Conservation (phyloP, 768 basidiomycete species). For the Trametes cinnabarina region DNA sequence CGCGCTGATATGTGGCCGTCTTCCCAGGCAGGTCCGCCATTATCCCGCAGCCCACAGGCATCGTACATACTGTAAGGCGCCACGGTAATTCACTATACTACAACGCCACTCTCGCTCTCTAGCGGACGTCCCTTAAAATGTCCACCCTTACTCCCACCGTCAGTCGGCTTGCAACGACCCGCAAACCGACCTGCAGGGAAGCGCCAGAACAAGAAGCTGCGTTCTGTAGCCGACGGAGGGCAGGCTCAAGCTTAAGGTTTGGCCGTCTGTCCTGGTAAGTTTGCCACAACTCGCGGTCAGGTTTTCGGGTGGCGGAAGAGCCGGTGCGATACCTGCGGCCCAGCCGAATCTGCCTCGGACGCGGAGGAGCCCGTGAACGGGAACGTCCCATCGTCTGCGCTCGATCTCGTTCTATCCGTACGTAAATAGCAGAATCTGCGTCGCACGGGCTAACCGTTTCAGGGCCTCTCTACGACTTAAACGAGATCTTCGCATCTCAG, state of each 20-base stretch:
- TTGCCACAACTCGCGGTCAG: too few relatives aligned
- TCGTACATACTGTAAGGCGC: background rate
- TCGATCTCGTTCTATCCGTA: background rate
- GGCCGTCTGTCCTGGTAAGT: too few relatives aligned
- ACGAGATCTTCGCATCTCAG: background rate
- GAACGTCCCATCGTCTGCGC: background rate
- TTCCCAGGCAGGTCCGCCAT: background rate
- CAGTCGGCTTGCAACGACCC: background rate
- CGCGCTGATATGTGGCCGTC: too few relatives aligned
- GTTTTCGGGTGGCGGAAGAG: too few relatives aligned
- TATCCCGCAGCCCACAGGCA: background rate
- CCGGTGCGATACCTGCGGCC: too few relatives aligned
- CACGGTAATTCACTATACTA: background rate
- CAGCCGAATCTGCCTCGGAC: too few relatives aligned
- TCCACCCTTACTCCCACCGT: background rate
- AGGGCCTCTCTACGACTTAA: background rate
- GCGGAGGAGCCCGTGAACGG: background rate
- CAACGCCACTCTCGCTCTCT: background rate
- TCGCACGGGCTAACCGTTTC: constrained; percentile 4
- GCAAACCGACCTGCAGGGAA: background rate
- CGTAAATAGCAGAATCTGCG: background rate
- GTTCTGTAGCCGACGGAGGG: background rate
- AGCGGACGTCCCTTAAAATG: background rate
- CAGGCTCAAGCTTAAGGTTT: background rate
- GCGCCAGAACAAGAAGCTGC: background rate